Percentiles rank a stretch among this genome's conserved stretches.
These are phyloP conservation scores for Didymellaceae sp. DNA, from an alignment of 2,329 filamentous ascomycete genomes.

Conservation along the genomic window DNA sequence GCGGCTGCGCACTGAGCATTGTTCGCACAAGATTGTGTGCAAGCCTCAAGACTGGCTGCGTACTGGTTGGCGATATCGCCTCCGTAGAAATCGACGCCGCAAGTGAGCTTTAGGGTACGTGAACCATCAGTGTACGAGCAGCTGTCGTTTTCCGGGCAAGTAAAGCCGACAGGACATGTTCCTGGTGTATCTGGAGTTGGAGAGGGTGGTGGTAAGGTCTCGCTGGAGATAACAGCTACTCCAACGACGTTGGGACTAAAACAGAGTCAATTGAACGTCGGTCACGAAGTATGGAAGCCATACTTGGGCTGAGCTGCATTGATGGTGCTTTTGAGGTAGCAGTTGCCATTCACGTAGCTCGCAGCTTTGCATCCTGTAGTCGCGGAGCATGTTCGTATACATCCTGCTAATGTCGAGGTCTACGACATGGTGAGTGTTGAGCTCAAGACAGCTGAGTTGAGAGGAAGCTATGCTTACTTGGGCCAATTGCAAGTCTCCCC, in stretches of 20 bases:
- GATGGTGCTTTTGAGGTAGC: not conserved
- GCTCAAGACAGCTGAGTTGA: not conserved
- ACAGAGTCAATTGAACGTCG: not conserved
- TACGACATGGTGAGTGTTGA: not conserved
- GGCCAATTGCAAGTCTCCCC: not conserved
- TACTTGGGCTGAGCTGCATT: not conserved
- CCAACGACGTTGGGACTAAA: not conserved
- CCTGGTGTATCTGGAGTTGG: not conserved
- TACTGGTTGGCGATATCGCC: not conserved
- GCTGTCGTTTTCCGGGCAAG: not conserved
- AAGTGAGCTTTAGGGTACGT: not conserved
- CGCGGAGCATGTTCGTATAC: not conserved
- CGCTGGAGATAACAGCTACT: not conserved
- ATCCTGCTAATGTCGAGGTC: conserved; percentile 1
- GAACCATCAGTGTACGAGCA: not conserved
- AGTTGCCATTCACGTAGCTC: conserved; percentile 1
- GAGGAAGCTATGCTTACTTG: not conserved
- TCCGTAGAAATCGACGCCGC: not conserved
- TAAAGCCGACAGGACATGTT: not conserved
- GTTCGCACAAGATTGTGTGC: not conserved
- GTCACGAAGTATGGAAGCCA: not conserved
- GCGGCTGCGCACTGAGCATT: not conserved
- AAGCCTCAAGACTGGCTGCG: not conserved
- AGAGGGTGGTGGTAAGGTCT: not conserved
- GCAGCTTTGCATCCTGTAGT: not conserved